These are phyloP conservation scores for Sicyos baderoa DNA, from an alignment of 306 rosid species.

Conservation along the genomic window DNA sequence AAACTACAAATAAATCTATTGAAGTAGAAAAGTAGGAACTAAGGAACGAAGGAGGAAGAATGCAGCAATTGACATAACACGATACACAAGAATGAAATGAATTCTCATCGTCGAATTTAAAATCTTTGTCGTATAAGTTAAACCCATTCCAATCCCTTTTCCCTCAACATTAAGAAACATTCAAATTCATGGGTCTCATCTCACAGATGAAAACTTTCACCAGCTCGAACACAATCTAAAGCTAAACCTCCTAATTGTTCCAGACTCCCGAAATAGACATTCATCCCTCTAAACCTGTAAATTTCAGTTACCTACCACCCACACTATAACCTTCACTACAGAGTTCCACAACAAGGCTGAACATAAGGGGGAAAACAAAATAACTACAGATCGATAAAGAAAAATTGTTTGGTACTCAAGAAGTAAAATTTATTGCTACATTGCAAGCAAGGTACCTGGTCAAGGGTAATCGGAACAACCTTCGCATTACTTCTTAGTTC, in stretches of 20 bases:
- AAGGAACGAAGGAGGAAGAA: background rate
- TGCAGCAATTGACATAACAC: too few species aligned
- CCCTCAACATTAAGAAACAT: background rate
- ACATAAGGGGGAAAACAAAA: background rate
- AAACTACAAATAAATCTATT: background rate
- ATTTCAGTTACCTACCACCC: background rate
- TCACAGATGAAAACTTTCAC: background rate
- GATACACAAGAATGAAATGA: too few species aligned
- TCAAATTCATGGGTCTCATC: background rate
- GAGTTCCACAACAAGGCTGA: background rate
- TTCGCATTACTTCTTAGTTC: slow-evolving; percentile 60
- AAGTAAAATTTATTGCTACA: slow-evolving; percentile 5
- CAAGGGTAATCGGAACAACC: slow-evolving; percentile 83
- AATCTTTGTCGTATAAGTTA: too few species aligned
- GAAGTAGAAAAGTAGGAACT: background rate
- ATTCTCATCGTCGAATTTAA: background rate
- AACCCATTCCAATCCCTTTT: background rate
- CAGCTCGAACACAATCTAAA: background rate
- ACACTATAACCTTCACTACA: background rate
- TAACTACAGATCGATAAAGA: background rate
- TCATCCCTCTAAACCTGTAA: background rate
- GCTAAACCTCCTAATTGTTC: background rate
- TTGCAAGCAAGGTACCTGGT: slow-evolving; percentile 48
- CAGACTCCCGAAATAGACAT: background rate
- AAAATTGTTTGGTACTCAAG: background rate